phyloP scores from a whole-genome alignment of 257 asterid genomes.

The Solanum clarkiae region DNA sequence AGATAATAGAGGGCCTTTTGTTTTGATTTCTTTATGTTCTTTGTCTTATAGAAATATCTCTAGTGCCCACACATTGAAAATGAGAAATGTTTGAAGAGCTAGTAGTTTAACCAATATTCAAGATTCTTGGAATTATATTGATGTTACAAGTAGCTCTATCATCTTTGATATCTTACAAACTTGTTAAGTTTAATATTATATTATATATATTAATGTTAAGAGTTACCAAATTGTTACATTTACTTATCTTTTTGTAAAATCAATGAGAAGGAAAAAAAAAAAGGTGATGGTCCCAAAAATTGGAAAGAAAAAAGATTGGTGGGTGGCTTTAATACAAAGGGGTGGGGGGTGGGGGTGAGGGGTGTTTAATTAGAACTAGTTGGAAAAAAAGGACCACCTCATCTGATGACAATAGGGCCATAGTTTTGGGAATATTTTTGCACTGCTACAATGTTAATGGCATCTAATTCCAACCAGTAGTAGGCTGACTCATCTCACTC shows the following conservation, averaged over 20 bases:
- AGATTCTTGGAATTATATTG: neutral
- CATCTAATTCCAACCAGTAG: conserved; percentile 33
- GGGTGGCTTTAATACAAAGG: conserved; percentile 35
- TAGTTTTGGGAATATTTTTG: conserved; percentile 44
- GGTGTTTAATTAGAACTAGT: conserved; percentile 57
- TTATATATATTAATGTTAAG: neutral
- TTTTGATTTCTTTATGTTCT: neutral
- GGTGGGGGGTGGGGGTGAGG: neutral
- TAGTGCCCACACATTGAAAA: neutral
- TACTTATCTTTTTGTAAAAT: neutral
- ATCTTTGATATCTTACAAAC: neutral
- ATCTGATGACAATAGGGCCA: conserved; percentile 41
- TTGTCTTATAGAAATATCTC: neutral
- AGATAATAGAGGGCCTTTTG: neutral
- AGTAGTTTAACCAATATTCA: neutral
- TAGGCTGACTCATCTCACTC: neutral
- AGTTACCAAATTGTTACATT: neutral
- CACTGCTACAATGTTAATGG: conserved; percentile 28
- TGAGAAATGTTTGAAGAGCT: neutral
- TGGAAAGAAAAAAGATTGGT: conserved; percentile 19
- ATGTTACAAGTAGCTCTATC: neutral
- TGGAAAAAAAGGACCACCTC: conserved; percentile 85
- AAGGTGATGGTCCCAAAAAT: conserved; percentile 51
- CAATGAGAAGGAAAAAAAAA: neutral
- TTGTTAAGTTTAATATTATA: neutral